Evolutionary conservation across 2,329 filamentous ascomycete genomes (phyloP).

Genomic region (Exophiala dermatitidis): DNA sequence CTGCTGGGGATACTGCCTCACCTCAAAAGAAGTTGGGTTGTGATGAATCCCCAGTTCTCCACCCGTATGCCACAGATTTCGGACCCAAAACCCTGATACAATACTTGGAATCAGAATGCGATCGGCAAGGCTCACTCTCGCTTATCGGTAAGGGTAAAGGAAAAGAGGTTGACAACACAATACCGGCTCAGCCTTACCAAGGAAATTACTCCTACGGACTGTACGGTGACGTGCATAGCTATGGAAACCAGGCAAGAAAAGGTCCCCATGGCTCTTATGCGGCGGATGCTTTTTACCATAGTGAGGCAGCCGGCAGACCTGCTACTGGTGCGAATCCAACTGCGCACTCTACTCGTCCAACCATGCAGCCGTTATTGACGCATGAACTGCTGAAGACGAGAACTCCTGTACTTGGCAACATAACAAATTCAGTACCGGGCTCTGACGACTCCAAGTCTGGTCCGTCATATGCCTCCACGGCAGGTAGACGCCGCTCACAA

Average conservation of each 20-base stretch:
- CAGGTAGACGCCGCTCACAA: constrained; percentile 5
- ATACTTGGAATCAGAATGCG: constrained; percentile 17
- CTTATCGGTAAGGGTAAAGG: constrained; percentile 11
- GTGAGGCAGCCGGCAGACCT: no score
- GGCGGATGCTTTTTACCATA: no score
- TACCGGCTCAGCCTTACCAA: background rate
- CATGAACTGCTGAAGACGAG: background rate
- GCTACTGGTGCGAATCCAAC: no score
- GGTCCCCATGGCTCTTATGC: background rate
- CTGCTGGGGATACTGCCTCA: background rate
- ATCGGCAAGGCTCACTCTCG: constrained; percentile 4
- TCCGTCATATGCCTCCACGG: background rate
- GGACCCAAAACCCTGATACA: constrained; percentile 16
- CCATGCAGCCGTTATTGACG: background rate
- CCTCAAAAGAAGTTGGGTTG: background rate
- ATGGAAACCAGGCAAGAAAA: background rate
- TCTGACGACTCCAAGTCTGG: background rate
- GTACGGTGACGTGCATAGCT: background rate
- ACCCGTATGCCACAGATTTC: constrained; percentile 20
- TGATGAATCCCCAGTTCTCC: background rate
- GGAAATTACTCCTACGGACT: background rate
- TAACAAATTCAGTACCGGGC: background rate
- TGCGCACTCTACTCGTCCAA: background rate
- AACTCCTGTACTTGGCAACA: background rate
- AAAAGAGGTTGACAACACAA: constrained; percentile 1